Evolutionary conservation across 257 asterid species (phyloP).

Genomic region (Plantago ovata): DNA sequence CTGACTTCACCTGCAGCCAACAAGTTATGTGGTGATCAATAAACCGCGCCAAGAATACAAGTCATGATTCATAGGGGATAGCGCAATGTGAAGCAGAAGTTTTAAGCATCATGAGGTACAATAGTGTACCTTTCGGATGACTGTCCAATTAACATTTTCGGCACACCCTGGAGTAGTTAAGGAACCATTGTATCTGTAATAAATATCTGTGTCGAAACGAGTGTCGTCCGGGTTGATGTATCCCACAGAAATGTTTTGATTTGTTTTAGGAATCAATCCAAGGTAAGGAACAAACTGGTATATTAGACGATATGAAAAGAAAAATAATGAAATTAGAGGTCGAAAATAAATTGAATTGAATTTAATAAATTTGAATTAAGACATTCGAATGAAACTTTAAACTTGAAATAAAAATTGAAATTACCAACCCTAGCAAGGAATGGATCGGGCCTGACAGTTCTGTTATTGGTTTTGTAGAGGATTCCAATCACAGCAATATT

Average conservation of each 20-base stretch:
- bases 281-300: background rate
- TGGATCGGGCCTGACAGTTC: background rate
- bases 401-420: no score
- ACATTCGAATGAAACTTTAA: no score
- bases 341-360: no score
- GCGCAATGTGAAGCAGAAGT: no score
- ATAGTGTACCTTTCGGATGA: constrained; percentile 39
- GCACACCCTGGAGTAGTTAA: constrained; percentile 79
- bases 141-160: constrained; percentile 62
- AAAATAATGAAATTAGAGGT: no score
- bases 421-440: background rate
- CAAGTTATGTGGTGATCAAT: no score
- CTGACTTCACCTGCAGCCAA: constrained; percentile 46
- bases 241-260: constrained; percentile 26
- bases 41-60: no score
- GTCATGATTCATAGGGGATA: no score
- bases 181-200: constrained; percentile 69
- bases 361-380: no score
- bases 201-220: constrained; percentile 48
- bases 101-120: background rate
- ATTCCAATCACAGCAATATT: constrained; percentile 4
- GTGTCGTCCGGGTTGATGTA: constrained; percentile 38
- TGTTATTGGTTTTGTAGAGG: background rate
- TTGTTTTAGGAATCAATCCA: constrained; percentile 11
- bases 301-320: no score